Conservation (phyloP, 2,329 filamentous ascomycete genomes). For the Fusarium torreyae region DNA sequence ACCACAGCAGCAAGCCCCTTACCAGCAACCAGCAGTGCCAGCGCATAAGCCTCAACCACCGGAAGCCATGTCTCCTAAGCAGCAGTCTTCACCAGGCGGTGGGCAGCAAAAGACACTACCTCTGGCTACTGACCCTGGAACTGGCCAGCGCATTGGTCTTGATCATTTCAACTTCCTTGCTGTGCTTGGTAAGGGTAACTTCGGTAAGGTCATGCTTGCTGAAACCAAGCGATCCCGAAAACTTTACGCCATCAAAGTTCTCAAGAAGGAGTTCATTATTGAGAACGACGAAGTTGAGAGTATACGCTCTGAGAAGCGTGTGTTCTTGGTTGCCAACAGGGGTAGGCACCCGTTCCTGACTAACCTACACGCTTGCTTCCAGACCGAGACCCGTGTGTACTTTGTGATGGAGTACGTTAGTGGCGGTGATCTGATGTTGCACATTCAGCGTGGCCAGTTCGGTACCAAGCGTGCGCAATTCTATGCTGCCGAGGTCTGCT, state of each 20-base stretch:
- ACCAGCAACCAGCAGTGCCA: conserved; percentile 55
- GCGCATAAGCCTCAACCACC: conserved; percentile 59
- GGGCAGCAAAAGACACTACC: conserved; percentile 73
- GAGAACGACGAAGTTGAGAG: conserved; percentile 99
- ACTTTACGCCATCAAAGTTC: conserved; percentile 97
- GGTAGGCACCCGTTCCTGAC: conserved; percentile 96
- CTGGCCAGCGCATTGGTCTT: conserved; percentile 88
- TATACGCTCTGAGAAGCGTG: conserved; percentile 96
- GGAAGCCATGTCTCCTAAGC: conserved; percentile 54
- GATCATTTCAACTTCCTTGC: conserved; percentile 99
- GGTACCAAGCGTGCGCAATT: conserved; percentile 98
- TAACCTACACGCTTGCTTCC: conserved; percentile 97
- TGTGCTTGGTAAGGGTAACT: conserved; percentile 98
- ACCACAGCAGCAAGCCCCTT: conserved; percentile 55
- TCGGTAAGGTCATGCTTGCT: conserved; percentile 99
- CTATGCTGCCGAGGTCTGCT: conserved; percentile 96
- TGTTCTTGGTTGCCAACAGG: conserved; percentile 97
- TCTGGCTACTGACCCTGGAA: conserved; percentile 79
- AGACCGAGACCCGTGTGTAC: conserved; percentile 97
- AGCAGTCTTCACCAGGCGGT: conserved; percentile 53
- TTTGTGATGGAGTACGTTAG: conserved; percentile 99
- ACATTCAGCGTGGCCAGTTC: conserved; percentile 97
- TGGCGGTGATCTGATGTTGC: conserved; percentile 98
- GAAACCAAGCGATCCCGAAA: conserved; percentile 95
- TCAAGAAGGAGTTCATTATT: conserved; percentile 99